Evolutionary conservation across 176 grass and related monocot genomes (phyloP).

Genomic region (Aegilops speltoides): DNA sequence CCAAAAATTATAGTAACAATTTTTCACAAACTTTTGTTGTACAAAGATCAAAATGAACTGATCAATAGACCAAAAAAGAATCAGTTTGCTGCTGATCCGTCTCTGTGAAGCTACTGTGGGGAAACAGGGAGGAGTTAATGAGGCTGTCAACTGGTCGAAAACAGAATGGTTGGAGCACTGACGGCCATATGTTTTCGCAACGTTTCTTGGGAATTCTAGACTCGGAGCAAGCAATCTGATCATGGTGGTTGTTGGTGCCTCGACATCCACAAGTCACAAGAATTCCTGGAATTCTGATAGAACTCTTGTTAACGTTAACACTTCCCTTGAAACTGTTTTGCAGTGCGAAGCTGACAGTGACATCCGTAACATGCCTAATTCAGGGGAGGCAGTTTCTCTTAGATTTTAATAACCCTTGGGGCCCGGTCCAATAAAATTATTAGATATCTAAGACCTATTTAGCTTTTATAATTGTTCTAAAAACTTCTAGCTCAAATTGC

Average conservation of each 20-base stretch:
- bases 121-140: conserved; percentile 27
- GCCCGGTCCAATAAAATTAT: too few species aligned
- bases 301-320: neutral
- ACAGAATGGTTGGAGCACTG: conserved; percentile 7
- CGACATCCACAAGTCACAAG: conserved; percentile 12
- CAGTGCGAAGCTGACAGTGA: conserved; percentile 8
- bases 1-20: neutral
- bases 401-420: too few species aligned
- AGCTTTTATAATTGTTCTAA: too few species aligned
- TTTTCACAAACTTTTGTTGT: neutral
- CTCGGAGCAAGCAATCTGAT: neutral
- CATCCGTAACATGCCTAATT: neutral
- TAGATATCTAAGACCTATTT: too few species aligned
- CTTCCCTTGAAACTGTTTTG: conserved; percentile 19
- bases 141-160: neutral
- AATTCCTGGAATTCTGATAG: neutral
- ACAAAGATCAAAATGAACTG: neutral
- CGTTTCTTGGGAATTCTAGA: neutral
- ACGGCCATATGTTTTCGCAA: neutral
- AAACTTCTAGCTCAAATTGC: too few species aligned
- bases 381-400: neutral
- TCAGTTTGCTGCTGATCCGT: conserved; percentile 1
- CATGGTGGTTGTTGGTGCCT: conserved; percentile 20
- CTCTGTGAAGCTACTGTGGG: conserved; percentile 11
- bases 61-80: neutral